phyloP scores from a whole-genome alignment of 176 grass and related monocot genomes.

The Carex scoparia region DNA sequence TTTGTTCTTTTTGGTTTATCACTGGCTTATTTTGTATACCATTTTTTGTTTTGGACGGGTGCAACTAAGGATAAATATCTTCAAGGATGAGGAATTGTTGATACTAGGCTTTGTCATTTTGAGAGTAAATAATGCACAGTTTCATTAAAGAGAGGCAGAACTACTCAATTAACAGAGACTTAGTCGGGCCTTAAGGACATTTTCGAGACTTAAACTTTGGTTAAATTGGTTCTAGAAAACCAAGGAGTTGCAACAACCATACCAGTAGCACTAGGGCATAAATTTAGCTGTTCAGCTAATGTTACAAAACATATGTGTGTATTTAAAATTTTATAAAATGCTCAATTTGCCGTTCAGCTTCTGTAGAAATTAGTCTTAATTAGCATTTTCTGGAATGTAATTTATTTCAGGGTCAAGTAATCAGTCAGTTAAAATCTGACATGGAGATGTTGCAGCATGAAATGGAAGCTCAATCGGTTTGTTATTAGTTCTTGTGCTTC shows the following conservation, averaged over 20 bases:
- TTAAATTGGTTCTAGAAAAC: background rate
- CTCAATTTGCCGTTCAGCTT: background rate
- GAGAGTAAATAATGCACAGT: background rate
- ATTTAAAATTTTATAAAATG: background rate
- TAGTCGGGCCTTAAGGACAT: background rate
- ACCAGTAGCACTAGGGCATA: background rate
- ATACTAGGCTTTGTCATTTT: background rate
- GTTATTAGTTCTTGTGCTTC: background rate
- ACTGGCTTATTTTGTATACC: background rate
- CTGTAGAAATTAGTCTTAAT: background rate
- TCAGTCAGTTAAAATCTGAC: conserved; percentile 88
- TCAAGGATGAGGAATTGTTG: background rate
- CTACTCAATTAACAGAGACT: background rate
- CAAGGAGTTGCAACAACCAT: background rate
- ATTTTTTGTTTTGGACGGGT: background rate
- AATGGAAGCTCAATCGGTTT: conserved; percentile 89
- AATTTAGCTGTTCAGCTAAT: conserved; percentile 2
- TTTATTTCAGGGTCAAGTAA: conserved; percentile 57
- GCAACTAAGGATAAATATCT: background rate
- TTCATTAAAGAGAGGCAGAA: background rate
- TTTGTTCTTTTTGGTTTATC: background rate
- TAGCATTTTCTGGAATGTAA: background rate
- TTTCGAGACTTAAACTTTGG: background rate
- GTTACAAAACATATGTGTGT: background rate
- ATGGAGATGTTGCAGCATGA: conserved; percentile 81